These are phyloP conservation scores for Royoungia palumana DNA, from an alignment of 768 basidiomycete species.

Conservation along the genomic window DNA sequence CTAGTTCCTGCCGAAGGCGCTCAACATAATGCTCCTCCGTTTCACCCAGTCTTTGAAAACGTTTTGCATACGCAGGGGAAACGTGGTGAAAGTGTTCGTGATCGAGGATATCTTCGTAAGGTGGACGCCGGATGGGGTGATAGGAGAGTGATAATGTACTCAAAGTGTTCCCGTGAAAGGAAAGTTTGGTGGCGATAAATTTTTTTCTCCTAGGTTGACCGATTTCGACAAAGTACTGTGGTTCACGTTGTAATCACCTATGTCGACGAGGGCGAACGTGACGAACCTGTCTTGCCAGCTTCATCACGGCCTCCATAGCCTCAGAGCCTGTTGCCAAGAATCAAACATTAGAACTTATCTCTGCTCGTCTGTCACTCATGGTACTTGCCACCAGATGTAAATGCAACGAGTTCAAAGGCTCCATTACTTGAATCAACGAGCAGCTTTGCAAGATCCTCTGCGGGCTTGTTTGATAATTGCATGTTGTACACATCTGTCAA, in stretches of 20 bases:
- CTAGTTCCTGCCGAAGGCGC: slow-evolving; percentile 74
- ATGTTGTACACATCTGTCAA: slow-evolving; percentile 78
- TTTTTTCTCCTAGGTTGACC: slow-evolving; percentile 69
- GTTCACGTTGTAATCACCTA: not conserved
- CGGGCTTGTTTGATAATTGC: slow-evolving; percentile 78
- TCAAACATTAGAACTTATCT: not conserved
- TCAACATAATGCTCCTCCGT: slow-evolving; percentile 78
- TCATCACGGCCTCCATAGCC: slow-evolving; percentile 85
- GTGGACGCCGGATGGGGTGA: slow-evolving; percentile 64
- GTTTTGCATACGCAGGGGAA: slow-evolving; percentile 80
- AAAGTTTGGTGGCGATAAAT: slow-evolving; percentile 74
- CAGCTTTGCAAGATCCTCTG: slow-evolving; percentile 70
- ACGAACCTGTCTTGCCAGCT: slow-evolving; percentile 71
- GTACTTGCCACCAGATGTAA: slow-evolving; percentile 72
- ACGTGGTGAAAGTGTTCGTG: slow-evolving; percentile 74
- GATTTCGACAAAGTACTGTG: slow-evolving; percentile 66
- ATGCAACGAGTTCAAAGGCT: slow-evolving; percentile 68
- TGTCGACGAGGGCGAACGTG: slow-evolving; percentile 6
- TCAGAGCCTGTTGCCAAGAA: slow-evolving; percentile 66
- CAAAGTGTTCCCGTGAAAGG: slow-evolving; percentile 85
- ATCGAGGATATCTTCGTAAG: slow-evolving; percentile 66
- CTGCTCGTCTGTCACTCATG: not conserved
- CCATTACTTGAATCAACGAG: slow-evolving; percentile 66
- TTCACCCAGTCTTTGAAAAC: slow-evolving; percentile 70
- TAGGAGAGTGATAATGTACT: slow-evolving; percentile 64